Conservation (phyloP, 257 asterid species). For the Solanum piurae region DNA sequence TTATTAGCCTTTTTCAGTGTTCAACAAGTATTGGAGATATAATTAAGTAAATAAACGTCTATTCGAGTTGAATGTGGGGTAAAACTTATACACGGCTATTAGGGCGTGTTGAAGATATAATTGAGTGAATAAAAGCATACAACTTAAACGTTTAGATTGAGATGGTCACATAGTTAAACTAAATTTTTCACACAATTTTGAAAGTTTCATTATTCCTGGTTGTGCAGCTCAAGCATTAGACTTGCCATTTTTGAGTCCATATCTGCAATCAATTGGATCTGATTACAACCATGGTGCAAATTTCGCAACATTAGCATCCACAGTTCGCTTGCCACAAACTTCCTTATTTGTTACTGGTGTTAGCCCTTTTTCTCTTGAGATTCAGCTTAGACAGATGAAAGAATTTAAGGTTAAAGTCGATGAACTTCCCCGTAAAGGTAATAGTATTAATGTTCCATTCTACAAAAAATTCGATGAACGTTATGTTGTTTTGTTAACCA, state of each 20-base stretch:
- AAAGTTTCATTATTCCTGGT: neutral
- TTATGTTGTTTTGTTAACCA: neutral
- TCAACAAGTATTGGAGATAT: neutral
- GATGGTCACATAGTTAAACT: neutral
- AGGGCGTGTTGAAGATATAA: neutral
- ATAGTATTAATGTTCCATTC: neutral
- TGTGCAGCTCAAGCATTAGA: slow-evolving; percentile 61
- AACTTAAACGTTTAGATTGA: neutral
- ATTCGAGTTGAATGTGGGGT: no score
- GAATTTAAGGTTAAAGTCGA: slow-evolving; percentile 41
- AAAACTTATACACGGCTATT: no score
- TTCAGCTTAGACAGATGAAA: slow-evolving; percentile 58
- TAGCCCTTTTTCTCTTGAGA: slow-evolving; percentile 58
- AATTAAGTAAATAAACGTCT: neutral
- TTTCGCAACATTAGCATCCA: slow-evolving; percentile 60
- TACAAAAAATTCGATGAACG: neutral
- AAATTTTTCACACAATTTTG: neutral
- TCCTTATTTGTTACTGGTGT: slow-evolving; percentile 46
- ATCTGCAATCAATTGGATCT: slow-evolving; percentile 55
- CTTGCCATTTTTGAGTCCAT: slow-evolving; percentile 58
- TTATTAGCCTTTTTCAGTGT: neutral
- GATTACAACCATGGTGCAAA: slow-evolving; percentile 54
- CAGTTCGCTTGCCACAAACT: slow-evolving; percentile 47
- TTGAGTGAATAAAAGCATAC: neutral
- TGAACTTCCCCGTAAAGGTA: slow-evolving; percentile 25